phyloP scores from a whole-genome alignment of 257 asterid genomes.

The Solanum neorickii region DNA sequence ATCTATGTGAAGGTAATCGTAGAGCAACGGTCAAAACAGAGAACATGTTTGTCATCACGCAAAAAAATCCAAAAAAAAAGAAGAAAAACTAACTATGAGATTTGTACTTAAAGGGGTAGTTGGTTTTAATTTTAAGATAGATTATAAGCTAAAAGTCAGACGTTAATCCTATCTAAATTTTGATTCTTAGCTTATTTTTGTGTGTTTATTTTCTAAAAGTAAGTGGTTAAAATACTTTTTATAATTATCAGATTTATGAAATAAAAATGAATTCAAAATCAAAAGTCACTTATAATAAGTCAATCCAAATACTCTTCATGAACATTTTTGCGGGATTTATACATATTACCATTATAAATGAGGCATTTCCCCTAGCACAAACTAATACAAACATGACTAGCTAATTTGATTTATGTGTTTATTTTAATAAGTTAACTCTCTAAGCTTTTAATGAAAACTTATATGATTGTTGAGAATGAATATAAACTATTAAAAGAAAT shows the following conservation, averaged over 20 bases:
- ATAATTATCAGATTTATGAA: no score
- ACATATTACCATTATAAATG: neutral
- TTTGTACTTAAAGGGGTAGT: neutral
- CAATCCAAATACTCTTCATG: neutral
- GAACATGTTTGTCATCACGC: neutral
- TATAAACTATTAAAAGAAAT: no score
- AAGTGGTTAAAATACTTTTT: neutral
- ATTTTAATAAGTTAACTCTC: no score
- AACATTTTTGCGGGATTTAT: no score
- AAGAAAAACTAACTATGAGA: no score
- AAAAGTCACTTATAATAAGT: neutral
- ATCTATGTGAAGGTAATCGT: neutral
- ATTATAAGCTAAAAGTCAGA: neutral
- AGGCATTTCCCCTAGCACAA: neutral
- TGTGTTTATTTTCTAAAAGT: no score
- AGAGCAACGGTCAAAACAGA: neutral
- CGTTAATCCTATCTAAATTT: no score
- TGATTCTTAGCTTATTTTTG: no score
- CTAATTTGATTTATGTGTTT: neutral
- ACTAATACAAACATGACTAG: neutral
- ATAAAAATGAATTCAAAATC: no score
- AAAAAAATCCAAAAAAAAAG: no score
- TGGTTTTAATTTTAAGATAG: neutral
- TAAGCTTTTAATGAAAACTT: neutral
- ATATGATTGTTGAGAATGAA: neutral